Evolutionary conservation across 2,329 filamentous ascomycete genomes (phyloP).

Genomic region (Pseudogymnoascus pannorum): DNA sequence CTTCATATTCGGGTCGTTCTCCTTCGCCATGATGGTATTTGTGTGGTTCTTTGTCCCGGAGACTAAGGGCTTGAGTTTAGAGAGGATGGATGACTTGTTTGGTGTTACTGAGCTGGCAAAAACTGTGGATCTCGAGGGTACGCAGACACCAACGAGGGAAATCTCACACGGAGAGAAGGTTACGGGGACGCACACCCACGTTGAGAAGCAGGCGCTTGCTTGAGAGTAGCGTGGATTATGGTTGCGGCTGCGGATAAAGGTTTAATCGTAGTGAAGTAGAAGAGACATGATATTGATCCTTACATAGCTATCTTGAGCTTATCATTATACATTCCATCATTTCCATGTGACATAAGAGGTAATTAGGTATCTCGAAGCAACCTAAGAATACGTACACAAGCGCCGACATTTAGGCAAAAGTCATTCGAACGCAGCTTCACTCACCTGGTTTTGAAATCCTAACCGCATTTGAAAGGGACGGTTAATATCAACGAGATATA

Average conservation of each 20-base stretch:
- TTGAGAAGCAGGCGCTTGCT: background rate
- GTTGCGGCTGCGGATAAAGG: background rate
- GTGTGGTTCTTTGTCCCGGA: conserved; percentile 44
- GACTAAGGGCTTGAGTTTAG: conserved; percentile 58
- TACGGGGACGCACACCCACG: background rate
- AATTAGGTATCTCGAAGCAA: too few species aligned
- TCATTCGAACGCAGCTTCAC: too few species aligned
- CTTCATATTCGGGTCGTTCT: conserved; percentile 62
- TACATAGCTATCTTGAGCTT: background rate
- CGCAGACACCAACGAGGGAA: background rate
- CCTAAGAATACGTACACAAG: too few species aligned
- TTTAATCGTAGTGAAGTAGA: background rate
- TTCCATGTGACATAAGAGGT: background rate
- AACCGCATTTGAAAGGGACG: too few species aligned
- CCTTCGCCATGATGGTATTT: conserved; percentile 49
- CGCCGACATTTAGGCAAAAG: too few species aligned
- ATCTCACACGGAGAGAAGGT: background rate
- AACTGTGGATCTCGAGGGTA: background rate
- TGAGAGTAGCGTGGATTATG: background rate
- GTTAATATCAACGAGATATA: too few species aligned
- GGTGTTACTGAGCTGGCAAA: conserved; percentile 45
- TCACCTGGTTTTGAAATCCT: too few species aligned
- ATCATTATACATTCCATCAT: background rate
- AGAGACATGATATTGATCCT: background rate
- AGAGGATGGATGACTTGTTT: conserved; percentile 59